Evolutionary conservation across 306 rosid species (phyloP).

Genomic region (Lathyrus sativus): DNA sequence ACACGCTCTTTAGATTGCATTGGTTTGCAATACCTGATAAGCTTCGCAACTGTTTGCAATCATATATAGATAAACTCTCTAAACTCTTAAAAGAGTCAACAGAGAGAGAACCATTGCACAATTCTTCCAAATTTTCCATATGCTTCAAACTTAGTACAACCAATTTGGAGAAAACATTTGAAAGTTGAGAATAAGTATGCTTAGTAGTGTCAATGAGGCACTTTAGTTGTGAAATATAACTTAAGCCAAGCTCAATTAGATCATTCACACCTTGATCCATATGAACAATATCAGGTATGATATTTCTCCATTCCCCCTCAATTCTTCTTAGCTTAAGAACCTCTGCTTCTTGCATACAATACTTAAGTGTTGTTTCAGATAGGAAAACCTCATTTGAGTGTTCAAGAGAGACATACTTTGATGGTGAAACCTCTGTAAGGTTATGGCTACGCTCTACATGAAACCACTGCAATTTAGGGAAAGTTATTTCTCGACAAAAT

Average conservation of each 20-base stretch:
- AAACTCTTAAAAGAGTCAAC: neutral
- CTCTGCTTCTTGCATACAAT: neutral
- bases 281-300: constrained; percentile 29
- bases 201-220: neutral
- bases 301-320: neutral
- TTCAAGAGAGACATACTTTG: neutral
- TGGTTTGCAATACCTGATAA: neutral
- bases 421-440: too few relatives aligned
- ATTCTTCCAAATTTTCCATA: neutral
- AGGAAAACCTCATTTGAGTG: too few relatives aligned
- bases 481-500: too few relatives aligned
- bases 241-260: neutral
- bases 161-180: constrained; percentile 18
- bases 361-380: neutral
- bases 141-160: neutral
- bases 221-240: neutral
- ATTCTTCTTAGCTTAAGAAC: fast-evolving
- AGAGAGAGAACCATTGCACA: constrained; percentile 7
- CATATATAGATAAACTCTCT: fast-evolving
- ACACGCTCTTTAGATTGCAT: neutral
- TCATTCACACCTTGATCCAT: constrained; percentile 1
- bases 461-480: too few relatives aligned
- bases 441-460: too few relatives aligned
- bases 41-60: neutral
- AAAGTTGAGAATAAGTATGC: neutral